Base-by-base conservation (phyloP, 495 filamentous ascomycete genomes). In the Hapsidospora chrysogenum region DNA sequence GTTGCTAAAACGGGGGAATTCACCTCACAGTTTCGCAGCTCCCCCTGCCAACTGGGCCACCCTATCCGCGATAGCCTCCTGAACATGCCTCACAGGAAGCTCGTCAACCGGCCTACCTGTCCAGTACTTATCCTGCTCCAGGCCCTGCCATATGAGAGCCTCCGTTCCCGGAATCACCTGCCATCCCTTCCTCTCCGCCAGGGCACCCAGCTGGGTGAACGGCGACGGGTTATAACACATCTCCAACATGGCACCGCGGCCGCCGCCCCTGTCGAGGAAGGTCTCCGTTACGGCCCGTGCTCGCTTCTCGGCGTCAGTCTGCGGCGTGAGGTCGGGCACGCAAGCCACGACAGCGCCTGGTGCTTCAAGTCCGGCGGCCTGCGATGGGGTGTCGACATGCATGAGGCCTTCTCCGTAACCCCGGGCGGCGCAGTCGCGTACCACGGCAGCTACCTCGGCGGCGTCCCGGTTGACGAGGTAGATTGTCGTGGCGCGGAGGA, bases 151-250 rank as follows among this genome's bases (percentile, higher is more conserved):
- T 48, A 81, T 75, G 56, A 85, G 53, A 1, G 77, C 73, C 54
- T 82, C 78, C 0, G 72, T 76, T 0, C 78, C 78, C 15, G 72
- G 45, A 32, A 83, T 73, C 9, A 82, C 70, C 52, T 71, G 61
- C 78, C 78, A 83, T 5, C 76, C 74, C 11, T 59, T 58, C 2
- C 51, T 51, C 35, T 66, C 57, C 15, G 70, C 66, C 19, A 78
- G 42, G 37, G 54, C 53, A 4, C 64, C 72, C 35, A 83, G 69
- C 41, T 64, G 64, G 0, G 78, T 85, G 52, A 68, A 70, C 0
- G 76, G 75, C 27, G 58, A 54, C 1, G 78, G 78, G 47, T 81
- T 76, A 49, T 85, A 83, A 58, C 77, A 81, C 78, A 85, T 83
- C 56, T 85, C 79, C 41, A 82, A 51, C 25, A 85, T 72, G 6